These are phyloP conservation scores for Rhododendron simsii DNA, from an alignment of 148 eudicot species.

Conservation along the genomic window DNA sequence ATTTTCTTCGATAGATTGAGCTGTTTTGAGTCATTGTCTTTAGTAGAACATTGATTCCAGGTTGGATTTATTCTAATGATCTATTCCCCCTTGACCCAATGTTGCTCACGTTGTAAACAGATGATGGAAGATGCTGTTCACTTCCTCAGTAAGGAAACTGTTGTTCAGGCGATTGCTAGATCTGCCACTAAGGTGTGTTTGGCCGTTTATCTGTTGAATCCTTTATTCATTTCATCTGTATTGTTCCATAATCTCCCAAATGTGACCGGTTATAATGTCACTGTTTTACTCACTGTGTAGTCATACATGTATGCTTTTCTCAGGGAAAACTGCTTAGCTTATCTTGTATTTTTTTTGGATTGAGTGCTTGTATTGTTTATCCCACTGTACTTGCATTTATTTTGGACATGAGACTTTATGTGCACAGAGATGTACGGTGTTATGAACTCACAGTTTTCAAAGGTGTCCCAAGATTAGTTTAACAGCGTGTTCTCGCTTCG, in stretches of 20 bases:
- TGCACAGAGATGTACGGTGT: neutral
- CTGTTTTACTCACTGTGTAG: neutral
- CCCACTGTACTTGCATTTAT: neutral
- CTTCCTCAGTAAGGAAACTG: slow-evolving; percentile 88
- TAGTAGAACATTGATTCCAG: neutral
- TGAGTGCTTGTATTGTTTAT: neutral
- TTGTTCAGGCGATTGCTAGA: slow-evolving; percentile 93
- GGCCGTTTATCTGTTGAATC: neutral
- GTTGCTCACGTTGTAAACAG: slow-evolving; percentile 30
- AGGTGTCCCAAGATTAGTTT: neutral
- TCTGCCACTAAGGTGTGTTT: slow-evolving; percentile 86
- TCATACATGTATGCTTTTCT: neutral
- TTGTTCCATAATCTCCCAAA: neutral
- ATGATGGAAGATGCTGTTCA: slow-evolving; percentile 99
- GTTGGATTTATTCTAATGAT: slow-evolving; percentile 3
- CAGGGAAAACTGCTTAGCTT: neutral
- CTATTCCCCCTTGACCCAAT: neutral
- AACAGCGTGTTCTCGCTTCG: neutral
- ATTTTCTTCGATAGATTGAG: neutral
- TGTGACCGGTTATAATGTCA: neutral
- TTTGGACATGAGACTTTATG: neutral
- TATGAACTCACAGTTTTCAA: neutral
- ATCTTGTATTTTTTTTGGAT: neutral
- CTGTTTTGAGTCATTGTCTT: neutral
- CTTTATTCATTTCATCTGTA: neutral